phyloP scores from a whole-genome alignment of 2,329 filamentous ascomycete species.

The Colletotrichum sp. region DNA sequence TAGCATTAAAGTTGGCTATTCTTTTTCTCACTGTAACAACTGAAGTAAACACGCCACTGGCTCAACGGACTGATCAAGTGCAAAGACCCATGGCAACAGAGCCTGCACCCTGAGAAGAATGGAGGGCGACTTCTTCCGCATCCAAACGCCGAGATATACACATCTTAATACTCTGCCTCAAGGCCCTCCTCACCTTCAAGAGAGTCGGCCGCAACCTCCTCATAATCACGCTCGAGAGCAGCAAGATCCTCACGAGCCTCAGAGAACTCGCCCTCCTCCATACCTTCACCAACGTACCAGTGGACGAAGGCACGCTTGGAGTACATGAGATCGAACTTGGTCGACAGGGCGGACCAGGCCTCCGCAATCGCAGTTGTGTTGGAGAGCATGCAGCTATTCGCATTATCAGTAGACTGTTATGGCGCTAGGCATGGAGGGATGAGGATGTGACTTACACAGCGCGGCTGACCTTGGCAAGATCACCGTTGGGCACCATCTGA shows the following conservation, averaged over 20 bases:
- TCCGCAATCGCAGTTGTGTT: constrained; percentile 99
- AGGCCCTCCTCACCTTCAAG: constrained; percentile 83
- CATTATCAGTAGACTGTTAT: not conserved
- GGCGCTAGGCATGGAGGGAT: not conserved
- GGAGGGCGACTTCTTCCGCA: constrained; percentile 9
- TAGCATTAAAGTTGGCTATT: constrained; percentile 22
- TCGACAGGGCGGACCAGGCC: constrained; percentile 93
- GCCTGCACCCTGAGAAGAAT: not conserved
- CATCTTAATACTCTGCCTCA: constrained; percentile 87
- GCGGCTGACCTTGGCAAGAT: constrained; percentile 96
- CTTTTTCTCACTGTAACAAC: constrained; percentile 21
- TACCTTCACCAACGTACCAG: constrained; percentile 99
- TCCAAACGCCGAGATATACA: constrained; percentile 19
- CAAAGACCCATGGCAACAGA: constrained; percentile 1
- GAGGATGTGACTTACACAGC: constrained; percentile 76
- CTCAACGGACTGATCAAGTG: not conserved
- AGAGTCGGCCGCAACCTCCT: constrained; percentile 96
- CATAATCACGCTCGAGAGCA: constrained; percentile 97
- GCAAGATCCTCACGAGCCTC: constrained; percentile 98
- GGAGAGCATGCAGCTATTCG: constrained; percentile 87
- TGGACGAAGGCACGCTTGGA: constrained; percentile 99
- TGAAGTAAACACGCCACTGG: constrained; percentile 19
- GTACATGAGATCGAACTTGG: constrained; percentile 99
- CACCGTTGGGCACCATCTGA: constrained; percentile 93
- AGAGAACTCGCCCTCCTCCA: constrained; percentile 99